Percentiles rank a stretch among this genome's conserved stretches.
phyloP scores from a whole-genome alignment of 2,329 filamentous ascomycete genomes.

The Samsoniella hepiali region DNA sequence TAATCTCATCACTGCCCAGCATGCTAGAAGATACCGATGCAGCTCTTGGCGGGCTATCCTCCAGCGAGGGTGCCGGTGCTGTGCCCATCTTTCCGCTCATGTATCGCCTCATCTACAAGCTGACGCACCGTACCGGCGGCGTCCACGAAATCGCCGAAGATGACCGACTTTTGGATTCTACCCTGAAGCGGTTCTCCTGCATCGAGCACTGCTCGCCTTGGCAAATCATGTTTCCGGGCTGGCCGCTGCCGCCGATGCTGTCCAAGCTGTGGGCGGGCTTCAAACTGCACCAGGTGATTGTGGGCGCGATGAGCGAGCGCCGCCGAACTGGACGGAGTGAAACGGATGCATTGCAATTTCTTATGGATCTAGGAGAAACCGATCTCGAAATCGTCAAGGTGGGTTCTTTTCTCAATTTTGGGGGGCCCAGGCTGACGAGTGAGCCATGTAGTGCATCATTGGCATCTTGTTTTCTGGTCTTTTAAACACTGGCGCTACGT shows the following conservation, averaged over 20 bases:
- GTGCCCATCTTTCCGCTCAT: constrained; percentile 53
- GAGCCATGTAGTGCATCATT: constrained; percentile 43
- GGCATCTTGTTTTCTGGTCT: constrained; percentile 54
- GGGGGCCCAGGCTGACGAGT: background rate
- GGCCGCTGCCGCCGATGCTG: constrained; percentile 44
- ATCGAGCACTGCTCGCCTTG: constrained; percentile 44
- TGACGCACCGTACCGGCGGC: constrained; percentile 56
- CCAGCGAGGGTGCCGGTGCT: background rate
- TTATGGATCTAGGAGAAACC: constrained; percentile 50
- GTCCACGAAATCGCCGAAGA: constrained; percentile 51
- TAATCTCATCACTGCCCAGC: constrained; percentile 37
- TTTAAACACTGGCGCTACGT: constrained; percentile 55
- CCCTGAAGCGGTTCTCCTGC: constrained; percentile 43
- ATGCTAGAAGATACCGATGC: constrained; percentile 41
- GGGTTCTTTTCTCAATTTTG: constrained; percentile 19
- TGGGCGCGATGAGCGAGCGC: constrained; percentile 45
- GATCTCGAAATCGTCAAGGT: constrained; percentile 42
- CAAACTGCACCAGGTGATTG: constrained; percentile 47
- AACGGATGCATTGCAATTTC: constrained; percentile 50
- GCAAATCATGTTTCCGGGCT: constrained; percentile 50
- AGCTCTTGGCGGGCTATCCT: constrained; percentile 4
- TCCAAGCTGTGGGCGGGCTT: constrained; percentile 43
- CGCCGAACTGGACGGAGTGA: constrained; percentile 38
- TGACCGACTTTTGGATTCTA: constrained; percentile 38
- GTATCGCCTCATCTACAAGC: constrained; percentile 50